These are phyloP conservation scores for Pestalotiopsis sp. DNA, from an alignment of 2,329 filamentous ascomycete genomes.

Conservation along the genomic window DNA sequence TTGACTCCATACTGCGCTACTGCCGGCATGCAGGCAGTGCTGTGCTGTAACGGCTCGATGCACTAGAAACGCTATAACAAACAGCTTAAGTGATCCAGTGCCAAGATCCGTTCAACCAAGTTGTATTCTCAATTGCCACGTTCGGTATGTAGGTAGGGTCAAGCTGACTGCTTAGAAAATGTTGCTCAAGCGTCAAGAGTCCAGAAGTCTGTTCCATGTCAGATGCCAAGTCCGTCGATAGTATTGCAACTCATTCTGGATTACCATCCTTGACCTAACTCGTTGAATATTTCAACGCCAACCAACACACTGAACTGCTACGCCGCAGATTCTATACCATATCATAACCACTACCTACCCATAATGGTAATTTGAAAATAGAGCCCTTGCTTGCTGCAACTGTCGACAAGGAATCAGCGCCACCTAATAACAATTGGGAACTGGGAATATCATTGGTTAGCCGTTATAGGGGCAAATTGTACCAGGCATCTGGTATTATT, in stretches of 20 bases:
- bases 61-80: no score
- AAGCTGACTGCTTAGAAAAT: no score
- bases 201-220: not conserved
- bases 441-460: not conserved
- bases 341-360: not conserved
- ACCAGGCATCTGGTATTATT: not conserved
- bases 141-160: no score
- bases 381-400: not conserved
- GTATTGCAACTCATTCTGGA: not conserved
- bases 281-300: not conserved
- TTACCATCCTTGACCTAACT: not conserved
- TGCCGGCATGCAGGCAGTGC: no score
- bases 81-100: no score
- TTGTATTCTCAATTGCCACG: no score
- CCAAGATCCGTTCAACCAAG: no score
- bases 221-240: not conserved
- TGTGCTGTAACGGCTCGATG: no score
- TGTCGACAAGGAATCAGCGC: not conserved
- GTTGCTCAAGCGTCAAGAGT: no score
- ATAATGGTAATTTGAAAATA: not conserved
- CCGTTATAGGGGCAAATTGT: not conserved
- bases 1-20: no score
- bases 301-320: not conserved
- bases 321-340: not conserved
- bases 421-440: not conserved